Evolutionary conservation across 345 rosid species (phyloP), one percentile per base, ranked within the genome.

Genomic region (Cochlearia excelsa): DNA sequence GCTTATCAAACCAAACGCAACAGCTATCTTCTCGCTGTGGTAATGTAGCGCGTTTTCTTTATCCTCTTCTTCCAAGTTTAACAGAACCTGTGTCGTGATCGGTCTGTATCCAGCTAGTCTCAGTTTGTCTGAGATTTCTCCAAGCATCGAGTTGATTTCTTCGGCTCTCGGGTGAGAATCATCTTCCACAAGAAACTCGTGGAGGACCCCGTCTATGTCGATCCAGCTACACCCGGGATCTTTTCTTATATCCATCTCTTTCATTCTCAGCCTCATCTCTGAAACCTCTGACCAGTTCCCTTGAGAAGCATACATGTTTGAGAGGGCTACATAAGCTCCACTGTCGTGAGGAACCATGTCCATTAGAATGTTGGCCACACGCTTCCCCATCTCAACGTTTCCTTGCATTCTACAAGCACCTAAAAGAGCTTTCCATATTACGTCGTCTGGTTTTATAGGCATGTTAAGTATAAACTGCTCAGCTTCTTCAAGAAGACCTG

Each of bases 171-270:
- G 83, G 68, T 84, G 84, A n/a, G 78, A 72, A 39, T 77, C 77
- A 44, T 85, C 96, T 70, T 85, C 90, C 39, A 82, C 86, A 39
- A 76, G 72, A 67, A 88, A 85, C 35, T 82, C 82, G 28, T 88
- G 81, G 23, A 85, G 67, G 27, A 10, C 59, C 26, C 90, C 92
- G 65, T 80, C 72, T 28, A 83, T 61, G 64, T 88, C 87, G 33
- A 85, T 77, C 87, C 82, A 84, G 48, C 94, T 84, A 59, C 82
- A 82, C n/a, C 90, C 94, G 0, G 85, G 91, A 50, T 81, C 84
- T 72, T 88, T 88, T 72, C 82, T 78, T 45, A 78, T 69, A 57
- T 83, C 81, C 75, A 71, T 70, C 65, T 85, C 80, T 60, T 83
- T 85, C 93, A 85, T 83, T 59, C 64, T 80, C 63, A 80, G 54